phyloP scores from a whole-genome alignment of 345 rosid genomes.

The Erucastrum elatum region DNA sequence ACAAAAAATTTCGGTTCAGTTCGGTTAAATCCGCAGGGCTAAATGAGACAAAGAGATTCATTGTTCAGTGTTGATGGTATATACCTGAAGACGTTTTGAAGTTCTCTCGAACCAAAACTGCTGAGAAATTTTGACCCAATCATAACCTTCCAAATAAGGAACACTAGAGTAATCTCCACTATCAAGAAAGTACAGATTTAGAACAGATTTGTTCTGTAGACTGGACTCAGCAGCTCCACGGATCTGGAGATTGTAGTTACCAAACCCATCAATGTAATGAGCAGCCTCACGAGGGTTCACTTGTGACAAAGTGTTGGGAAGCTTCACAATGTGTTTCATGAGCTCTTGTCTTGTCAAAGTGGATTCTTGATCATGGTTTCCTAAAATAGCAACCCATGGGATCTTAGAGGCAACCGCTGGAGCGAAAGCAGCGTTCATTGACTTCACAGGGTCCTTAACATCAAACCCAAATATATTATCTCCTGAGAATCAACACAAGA shows the following conservation, averaged over 20 bases:
- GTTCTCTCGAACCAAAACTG: slow-evolving; percentile 81
- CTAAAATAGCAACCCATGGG: slow-evolving; percentile 90
- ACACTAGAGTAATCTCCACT: slow-evolving; percentile 89
- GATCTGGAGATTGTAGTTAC: slow-evolving; percentile 86
- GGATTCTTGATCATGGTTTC: slow-evolving; percentile 94
- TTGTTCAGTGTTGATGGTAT: not conserved
- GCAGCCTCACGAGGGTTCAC: slow-evolving; percentile 60
- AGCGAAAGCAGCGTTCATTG: slow-evolving; percentile 71
- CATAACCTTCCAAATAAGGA: slow-evolving; percentile 58
- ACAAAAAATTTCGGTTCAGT: not conserved
- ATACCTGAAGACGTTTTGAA: slow-evolving; percentile 73
- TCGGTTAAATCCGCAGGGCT: not conserved
- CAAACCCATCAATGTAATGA: slow-evolving; percentile 84
- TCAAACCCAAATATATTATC: slow-evolving; percentile 76
- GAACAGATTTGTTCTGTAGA: slow-evolving; percentile 79
- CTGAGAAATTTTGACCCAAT: slow-evolving; percentile 88
- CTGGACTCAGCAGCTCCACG: slow-evolving; percentile 64
- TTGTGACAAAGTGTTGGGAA: slow-evolving; percentile 65
- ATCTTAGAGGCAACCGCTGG: slow-evolving; percentile 78
- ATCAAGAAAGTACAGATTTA: slow-evolving; percentile 85
- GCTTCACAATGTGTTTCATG: slow-evolving; percentile 73
- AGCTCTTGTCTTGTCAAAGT: slow-evolving; percentile 69
- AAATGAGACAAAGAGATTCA: not conserved
- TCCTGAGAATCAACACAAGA: slow-evolving; percentile 47
- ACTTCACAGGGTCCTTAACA: slow-evolving; percentile 65